These are phyloP conservation scores for Fusarium cyanostomum DNA, from an alignment of 2,329 filamentous ascomycete genomes.

Conservation along the genomic window DNA sequence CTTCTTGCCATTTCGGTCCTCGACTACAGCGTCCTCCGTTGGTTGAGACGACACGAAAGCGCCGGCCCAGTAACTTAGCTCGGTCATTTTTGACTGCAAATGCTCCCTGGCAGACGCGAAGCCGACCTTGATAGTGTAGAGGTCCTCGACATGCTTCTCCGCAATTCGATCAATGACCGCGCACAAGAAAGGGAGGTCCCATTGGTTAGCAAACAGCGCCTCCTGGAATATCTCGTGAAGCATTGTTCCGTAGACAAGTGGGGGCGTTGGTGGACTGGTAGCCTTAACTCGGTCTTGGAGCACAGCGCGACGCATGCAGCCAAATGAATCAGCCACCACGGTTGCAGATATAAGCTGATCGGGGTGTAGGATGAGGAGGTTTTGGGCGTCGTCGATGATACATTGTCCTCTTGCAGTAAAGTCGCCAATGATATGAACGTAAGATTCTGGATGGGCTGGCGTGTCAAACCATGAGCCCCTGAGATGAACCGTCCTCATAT, in stretches of 20 bases:
- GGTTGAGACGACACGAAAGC: slow-evolving; percentile 79
- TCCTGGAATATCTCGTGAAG: slow-evolving; percentile 96
- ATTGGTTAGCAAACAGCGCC: slow-evolving; percentile 82
- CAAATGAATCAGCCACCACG: slow-evolving; percentile 95
- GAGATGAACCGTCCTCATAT: slow-evolving; percentile 74
- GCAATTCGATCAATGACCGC: slow-evolving; percentile 74
- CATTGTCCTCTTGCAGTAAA: slow-evolving; percentile 78
- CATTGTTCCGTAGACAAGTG: slow-evolving; percentile 91
- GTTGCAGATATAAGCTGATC: slow-evolving; percentile 96
- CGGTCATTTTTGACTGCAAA: slow-evolving; percentile 82
- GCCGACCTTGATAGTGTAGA: slow-evolving; percentile 86
- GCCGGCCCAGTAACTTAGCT: slow-evolving; percentile 84
- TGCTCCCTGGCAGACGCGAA: slow-evolving; percentile 79
- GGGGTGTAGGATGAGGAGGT: slow-evolving; percentile 90
- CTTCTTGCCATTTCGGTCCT: slow-evolving; percentile 80
- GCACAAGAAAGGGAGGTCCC: slow-evolving; percentile 75
- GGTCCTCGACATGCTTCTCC: slow-evolving; percentile 83
- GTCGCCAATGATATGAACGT: slow-evolving; percentile 85
- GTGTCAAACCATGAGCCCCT: slow-evolving; percentile 90
- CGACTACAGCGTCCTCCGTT: slow-evolving; percentile 75
- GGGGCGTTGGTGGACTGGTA: slow-evolving; percentile 79
- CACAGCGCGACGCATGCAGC: slow-evolving; percentile 88
- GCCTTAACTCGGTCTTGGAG: slow-evolving; percentile 95
- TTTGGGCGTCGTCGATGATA: slow-evolving; percentile 81
- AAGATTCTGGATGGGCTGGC: slow-evolving; percentile 75